A percentile compares a stretch with the other conserved stretches of the same genome.
Evolutionary conservation across 805 yeast genomes (phyloP).

Genomic region (Yamadazyma sp.): DNA sequence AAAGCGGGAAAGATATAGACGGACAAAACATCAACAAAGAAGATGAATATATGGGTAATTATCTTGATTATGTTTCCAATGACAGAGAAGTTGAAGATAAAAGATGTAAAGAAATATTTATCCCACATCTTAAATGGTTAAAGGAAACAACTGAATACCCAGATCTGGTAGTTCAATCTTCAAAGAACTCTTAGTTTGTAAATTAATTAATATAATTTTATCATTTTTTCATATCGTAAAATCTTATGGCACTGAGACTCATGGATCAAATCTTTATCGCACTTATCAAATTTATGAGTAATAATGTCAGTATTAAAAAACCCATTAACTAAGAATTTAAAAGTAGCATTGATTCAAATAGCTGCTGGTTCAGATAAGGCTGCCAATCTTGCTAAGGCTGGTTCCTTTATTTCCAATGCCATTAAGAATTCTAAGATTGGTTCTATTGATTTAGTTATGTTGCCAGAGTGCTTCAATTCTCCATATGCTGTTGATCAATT

Average conservation of each 20-base stretch:
- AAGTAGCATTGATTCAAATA: slow-evolving; percentile 82
- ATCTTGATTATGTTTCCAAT: slow-evolving; percentile 22
- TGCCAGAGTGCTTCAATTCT: slow-evolving; percentile 96
- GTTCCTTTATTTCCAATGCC: slow-evolving; percentile 63
- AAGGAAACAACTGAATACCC: slow-evolving; percentile 29
- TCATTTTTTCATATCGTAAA: too few relatives aligned
- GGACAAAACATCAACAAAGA: slow-evolving; percentile 13
- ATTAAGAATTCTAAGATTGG: slow-evolving; percentile 30
- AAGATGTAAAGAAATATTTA: slow-evolving; percentile 33
- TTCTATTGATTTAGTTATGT: slow-evolving; percentile 63
- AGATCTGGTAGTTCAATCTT: slow-evolving; percentile 8
- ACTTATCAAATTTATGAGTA: too few relatives aligned
- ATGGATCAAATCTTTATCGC: too few relatives aligned
- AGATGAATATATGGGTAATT: slow-evolving; percentile 33
- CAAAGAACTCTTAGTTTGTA: too few relatives aligned
- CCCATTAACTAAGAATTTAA: slow-evolving; percentile 55
- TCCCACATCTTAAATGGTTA: slow-evolving; percentile 43
- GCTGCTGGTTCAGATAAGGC: slow-evolving; percentile 78
- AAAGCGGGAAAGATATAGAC: slow-evolving; percentile 25
- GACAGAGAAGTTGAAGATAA: slow-evolving; percentile 22
- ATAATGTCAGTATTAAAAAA: slow-evolving; percentile 24
- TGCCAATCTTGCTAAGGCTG: slow-evolving; percentile 70
- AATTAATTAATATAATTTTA: too few relatives aligned
- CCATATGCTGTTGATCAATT: slow-evolving; percentile 89
- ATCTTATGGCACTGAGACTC: too few relatives aligned